Evolutionary conservation across 164 flowering plant genomes (phyloP), one percentile per base, ranked within the genome.

Genomic region (Chimonanthus salicifolius): DNA sequence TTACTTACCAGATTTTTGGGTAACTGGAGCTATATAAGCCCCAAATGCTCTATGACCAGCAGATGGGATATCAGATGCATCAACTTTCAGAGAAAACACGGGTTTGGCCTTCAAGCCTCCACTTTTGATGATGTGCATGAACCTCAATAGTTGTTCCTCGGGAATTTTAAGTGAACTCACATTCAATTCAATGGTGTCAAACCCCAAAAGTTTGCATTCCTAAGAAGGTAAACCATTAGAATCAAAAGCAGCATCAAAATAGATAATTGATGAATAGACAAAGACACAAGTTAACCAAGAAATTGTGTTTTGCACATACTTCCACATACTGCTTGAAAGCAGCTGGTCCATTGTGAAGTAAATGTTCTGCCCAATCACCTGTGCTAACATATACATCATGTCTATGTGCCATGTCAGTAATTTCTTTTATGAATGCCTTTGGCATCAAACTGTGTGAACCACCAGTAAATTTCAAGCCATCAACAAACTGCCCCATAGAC

Each of bases 201-300:
- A 90, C 49, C 97, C 99, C 88, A 94, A 74, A 45, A 76, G 72
- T 83, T 91, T 94, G 58, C 98, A 94, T 74, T 92, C 98, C 98
- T 94, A 74, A 47, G 75, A 73, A 7, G 70, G 73, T 13, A 46
- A 76, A 16, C 60, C 7, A 21, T 7, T 21, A 63, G 10, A 18
- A 63, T 13, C 11, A 33, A 18, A 63, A 8, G 66, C 0, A 63
- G 66, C 66, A 63, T 18, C 20, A 16, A 63, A 18, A 63, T 63
- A 63, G 44, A 18, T 4, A 15, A 47, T 10, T 3, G 49, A 68
- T 68, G 4, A 48, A 49, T 47, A 48, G 7, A n/a, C 8, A 4
- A 68, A 45, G n/a, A 47, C 58, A 33, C 45, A 44, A n/a, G n/a
- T 51, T 33, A 69, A 16, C 43, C 47, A 50, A 16, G 45, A 20